A percentile compares a stretch with the other conserved stretches of the same genome.
Evolutionary conservation across 345 rosid species (phyloP).

Genomic region (Gossypium raimondii): DNA sequence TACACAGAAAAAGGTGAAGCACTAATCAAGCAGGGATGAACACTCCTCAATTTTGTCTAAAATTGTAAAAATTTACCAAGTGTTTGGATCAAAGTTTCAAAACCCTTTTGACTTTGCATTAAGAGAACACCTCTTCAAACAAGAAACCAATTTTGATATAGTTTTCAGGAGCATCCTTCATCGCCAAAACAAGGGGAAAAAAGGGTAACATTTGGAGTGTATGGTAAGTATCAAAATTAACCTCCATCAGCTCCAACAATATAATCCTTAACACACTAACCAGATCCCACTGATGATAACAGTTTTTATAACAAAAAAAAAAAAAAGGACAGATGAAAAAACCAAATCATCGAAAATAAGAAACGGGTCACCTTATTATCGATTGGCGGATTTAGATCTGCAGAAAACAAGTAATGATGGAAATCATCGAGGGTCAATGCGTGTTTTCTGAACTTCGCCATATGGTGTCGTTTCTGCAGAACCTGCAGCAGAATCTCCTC

Average conservation of each 20-base stretch:
- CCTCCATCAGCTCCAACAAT: neutral
- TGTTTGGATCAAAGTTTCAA: neutral
- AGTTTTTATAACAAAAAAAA: neutral
- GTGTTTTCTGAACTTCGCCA: constrained; percentile 54
- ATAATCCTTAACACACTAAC: neutral
- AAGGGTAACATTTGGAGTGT: no score
- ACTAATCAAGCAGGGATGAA: neutral
- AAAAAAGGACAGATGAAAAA: neutral
- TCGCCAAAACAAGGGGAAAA: no score
- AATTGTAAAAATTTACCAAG: neutral
- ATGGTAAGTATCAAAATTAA: no score
- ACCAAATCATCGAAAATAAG: neutral
- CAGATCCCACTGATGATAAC: neutral
- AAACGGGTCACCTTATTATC: constrained; percentile 31
- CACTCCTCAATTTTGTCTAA: neutral
- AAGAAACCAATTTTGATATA: neutral
- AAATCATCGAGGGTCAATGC: constrained; percentile 71
- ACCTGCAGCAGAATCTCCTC: constrained; percentile 52
- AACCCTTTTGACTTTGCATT: neutral
- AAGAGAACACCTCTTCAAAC: neutral
- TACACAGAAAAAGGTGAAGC: neutral
- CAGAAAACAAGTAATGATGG: constrained; percentile 45
- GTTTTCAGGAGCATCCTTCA: no score
- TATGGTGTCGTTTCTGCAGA: constrained; percentile 50
- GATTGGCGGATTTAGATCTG: constrained; percentile 66